Evolutionary conservation across 768 basidiomycete genomes (phyloP).

Genomic region (Termitomyces eurrhizus): DNA sequence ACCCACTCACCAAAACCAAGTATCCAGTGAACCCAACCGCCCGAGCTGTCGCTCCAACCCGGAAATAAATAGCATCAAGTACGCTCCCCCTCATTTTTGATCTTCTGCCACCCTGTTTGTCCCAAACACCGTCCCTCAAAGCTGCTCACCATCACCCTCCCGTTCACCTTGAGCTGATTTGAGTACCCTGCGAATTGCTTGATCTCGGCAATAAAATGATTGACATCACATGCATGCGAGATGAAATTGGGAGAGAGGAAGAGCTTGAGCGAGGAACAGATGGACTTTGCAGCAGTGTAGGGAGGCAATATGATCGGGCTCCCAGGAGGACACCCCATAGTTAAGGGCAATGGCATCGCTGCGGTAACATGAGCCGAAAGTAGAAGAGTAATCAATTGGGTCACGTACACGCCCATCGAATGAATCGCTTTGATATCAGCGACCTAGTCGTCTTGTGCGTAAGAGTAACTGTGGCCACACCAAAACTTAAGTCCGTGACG

Average conservation of each 20-base stretch:
- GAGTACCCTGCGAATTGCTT: slow-evolving; percentile 45
- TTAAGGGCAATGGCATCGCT: slow-evolving; percentile 65
- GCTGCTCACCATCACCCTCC: slow-evolving; percentile 55
- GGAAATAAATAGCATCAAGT: slow-evolving; percentile 55
- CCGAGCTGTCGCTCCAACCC: slow-evolving; percentile 42
- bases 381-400: not conserved
- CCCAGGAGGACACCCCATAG: slow-evolving; percentile 53
- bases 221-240: slow-evolving; percentile 43
- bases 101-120: slow-evolving; percentile 38
- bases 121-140: slow-evolving; percentile 62
- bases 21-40: slow-evolving; percentile 46
- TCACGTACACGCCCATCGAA: slow-evolving; percentile 38
- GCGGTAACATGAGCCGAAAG: slow-evolving; percentile 21
- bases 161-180: slow-evolving; percentile 51
- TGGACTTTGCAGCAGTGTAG: slow-evolving; percentile 43
- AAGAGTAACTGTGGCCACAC: slow-evolving; percentile 30
- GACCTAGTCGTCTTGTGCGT: slow-evolving; percentile 35
- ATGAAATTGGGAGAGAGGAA: slow-evolving; percentile 58
- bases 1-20: slow-evolving; percentile 42
- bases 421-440: slow-evolving; percentile 38
- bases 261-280: slow-evolving; percentile 43
- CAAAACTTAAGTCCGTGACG: not conserved
- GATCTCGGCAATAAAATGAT: slow-evolving; percentile 38
- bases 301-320: slow-evolving; percentile 42
- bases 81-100: slow-evolving; percentile 45